Base-by-base conservation (phyloP, 805 yeast genomes). In the Yamadazyma phyllophila region DNA sequence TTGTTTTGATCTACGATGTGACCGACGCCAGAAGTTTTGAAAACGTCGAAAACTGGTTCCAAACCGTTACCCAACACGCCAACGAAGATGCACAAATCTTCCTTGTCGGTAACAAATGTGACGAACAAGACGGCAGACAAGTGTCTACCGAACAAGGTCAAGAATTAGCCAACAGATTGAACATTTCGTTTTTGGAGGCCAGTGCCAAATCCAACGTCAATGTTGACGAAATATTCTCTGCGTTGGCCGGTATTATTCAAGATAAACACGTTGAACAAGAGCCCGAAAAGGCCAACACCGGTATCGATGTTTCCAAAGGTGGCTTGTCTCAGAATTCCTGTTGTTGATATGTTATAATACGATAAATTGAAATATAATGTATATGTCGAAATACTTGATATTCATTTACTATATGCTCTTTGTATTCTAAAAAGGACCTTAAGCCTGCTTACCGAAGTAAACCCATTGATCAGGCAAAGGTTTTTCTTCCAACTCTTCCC, bases 51-150 rank as follows among this genome's bases (percentile, higher is more conserved):
- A 88, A 87, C 60, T 94, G 99, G 99, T 89, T 81, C 73, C 83
- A 86, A 59, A 92, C 97, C 12, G 97, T 94, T 39, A 87, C 89
- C 63, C 96, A 91, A 65, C 97, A 94, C 59, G 99, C 98, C 34
- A 87, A 85, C 57, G 98, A 91, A 54, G 96, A 91, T 61, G 97
- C 97, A 11, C 96, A 90, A 67, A 76, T 94, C 61, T 83, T 92
- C 61, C 75, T 94, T 55, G 97, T 94, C 12, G 99, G 97, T 53
- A 94, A 94, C 77, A 94, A 94, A 75, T 84, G 87, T 65, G 99
- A 94, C 61, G 94, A 91, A 70, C 83, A 78, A 43, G 92, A 83
- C 50, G 80, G 86, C 55, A 83, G 99, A 68, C 91, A 85, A 46
- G 96, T 94, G 10, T 74, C 91, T 17, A 76, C 80, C 47, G 96